These are phyloP conservation scores for Scenedesmus sp. DNA, from an alignment of 163 green algal genomes.

Conservation along the genomic window DNA sequence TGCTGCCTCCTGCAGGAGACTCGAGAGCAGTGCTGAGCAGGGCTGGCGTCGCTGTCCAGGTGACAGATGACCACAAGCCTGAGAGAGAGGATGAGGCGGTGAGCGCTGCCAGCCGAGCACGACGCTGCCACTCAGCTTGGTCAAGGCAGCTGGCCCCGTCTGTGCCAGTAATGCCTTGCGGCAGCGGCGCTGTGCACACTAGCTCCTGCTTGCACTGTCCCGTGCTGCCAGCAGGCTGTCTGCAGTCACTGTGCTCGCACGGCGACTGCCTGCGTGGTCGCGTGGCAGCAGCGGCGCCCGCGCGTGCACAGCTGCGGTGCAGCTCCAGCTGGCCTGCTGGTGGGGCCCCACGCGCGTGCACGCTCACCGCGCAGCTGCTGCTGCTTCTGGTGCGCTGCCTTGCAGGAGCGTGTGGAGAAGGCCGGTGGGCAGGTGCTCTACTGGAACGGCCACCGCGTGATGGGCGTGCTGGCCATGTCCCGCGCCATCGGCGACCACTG, in stretches of 20 bases:
- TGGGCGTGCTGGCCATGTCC: conserved; percentile 97
- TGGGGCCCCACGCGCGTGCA: no score
- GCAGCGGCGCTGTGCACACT: background rate
- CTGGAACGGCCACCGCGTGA: conserved; percentile 96
- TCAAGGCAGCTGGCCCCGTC: no score
- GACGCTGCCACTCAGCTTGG: no score
- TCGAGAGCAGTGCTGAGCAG: conserved; percentile 93
- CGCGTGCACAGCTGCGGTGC: background rate
- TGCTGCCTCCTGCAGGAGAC: conserved; percentile 65
- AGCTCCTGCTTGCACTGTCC: background rate
- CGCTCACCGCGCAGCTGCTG: background rate
- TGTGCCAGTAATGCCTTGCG: background rate
- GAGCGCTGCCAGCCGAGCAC: conserved; percentile 19
- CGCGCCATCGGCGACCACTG: conserved; percentile 95
- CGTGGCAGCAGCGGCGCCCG: background rate
- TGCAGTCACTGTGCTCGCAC: no score
- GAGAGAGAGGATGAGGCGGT: conserved; percentile 95
- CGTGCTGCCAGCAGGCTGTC: background rate
- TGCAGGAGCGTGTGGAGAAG: conserved; percentile 92
- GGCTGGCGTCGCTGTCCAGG: conserved; percentile 81
- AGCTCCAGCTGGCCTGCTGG: background rate
- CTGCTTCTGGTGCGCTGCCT: background rate
- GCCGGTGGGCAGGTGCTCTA: conserved; percentile 95
- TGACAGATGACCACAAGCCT: conserved; percentile 97
- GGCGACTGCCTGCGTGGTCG: background rate